Percentiles rank a stretch among this genome's conserved stretches.
Conservation (phyloP, 192 early-diverging fungal species). For the Glomus cerebriforme region DNA sequence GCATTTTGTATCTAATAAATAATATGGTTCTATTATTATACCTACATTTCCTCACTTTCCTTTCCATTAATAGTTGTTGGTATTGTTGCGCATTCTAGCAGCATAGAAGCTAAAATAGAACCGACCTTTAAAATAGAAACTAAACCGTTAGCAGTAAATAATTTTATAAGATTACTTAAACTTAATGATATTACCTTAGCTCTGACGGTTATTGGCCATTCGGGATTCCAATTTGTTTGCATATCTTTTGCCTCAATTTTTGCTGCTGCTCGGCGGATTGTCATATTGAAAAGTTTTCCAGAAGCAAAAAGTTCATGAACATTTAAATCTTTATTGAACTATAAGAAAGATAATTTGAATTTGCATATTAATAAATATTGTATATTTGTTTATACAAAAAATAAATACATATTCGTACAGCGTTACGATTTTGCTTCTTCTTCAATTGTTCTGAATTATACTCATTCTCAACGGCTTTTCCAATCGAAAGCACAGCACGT, state of each 20-base stretch:
- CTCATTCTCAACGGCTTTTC: slow-evolving; percentile 79
- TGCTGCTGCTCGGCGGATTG: slow-evolving; percentile 68
- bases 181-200: slow-evolving; percentile 48
- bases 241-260: slow-evolving; percentile 56
- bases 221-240: slow-evolving; percentile 62
- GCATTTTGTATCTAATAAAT: background rate
- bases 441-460: slow-evolving; percentile 78
- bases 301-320: slow-evolving; percentile 74
- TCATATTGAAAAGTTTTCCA: slow-evolving; percentile 81
- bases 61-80: slow-evolving; percentile 60
- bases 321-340: slow-evolving; percentile 43
- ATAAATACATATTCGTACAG: slow-evolving; percentile 41
- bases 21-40: slow-evolving; percentile 7
- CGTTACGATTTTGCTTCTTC: slow-evolving; percentile 62
- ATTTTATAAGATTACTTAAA: slow-evolving; percentile 36
- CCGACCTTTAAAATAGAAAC: slow-evolving; percentile 37
- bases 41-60: slow-evolving; percentile 54
- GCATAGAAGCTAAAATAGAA: slow-evolving; percentile 54
- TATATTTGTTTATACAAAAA: background rate
- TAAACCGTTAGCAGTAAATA: slow-evolving; percentile 46
- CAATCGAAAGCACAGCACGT: slow-evolving; percentile 62
- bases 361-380: background rate
- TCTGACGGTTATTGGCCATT: slow-evolving; percentile 63
- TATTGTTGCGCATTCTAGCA: slow-evolving; percentile 75
- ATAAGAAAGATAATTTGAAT: background rate